Evolutionary conservation across 2,329 filamentous ascomycete genomes (phyloP).

Genomic region (Aspergillus melleus): DNA sequence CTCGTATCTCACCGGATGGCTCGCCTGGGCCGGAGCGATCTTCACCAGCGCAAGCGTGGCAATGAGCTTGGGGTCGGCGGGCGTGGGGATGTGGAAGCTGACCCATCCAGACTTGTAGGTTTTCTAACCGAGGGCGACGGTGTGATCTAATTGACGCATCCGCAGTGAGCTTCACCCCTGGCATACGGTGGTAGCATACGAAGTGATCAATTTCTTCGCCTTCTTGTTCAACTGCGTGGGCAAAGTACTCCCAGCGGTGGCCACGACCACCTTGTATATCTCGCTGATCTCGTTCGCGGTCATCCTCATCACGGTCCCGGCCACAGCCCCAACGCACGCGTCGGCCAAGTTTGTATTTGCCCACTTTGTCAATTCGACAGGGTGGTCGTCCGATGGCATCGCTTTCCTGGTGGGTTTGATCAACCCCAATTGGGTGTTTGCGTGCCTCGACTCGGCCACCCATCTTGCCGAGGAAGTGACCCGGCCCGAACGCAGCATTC

Average conservation of each 20-base stretch:
- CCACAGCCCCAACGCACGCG: slow-evolving; percentile 45
- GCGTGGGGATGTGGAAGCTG: slow-evolving; percentile 54
- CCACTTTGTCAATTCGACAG: slow-evolving; percentile 54
- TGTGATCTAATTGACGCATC: background rate
- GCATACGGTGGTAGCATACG: slow-evolving; percentile 46
- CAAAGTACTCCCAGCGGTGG: slow-evolving; percentile 37
- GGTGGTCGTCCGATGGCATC: slow-evolving; percentile 48
- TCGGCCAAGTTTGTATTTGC: slow-evolving; percentile 53
- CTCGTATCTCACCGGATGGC: slow-evolving; percentile 52
- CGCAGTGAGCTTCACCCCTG: slow-evolving; percentile 33
- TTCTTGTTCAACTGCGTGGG: slow-evolving; percentile 51
- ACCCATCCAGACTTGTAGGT: slow-evolving; percentile 54
- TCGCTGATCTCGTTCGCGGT: slow-evolving; percentile 50
- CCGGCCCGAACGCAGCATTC: slow-evolving; percentile 49
- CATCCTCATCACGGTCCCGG: slow-evolving; percentile 51
- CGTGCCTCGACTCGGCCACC: slow-evolving; percentile 52
- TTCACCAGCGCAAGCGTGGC: slow-evolving; percentile 57
- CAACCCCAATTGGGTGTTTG: slow-evolving; percentile 53
- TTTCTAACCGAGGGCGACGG: background rate
- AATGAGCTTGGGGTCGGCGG: slow-evolving; percentile 48
- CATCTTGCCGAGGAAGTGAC: slow-evolving; percentile 55
- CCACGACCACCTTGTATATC: slow-evolving; percentile 46
- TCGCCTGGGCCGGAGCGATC: slow-evolving; percentile 55
- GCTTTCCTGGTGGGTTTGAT: slow-evolving; percentile 55
- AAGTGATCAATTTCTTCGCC: slow-evolving; percentile 49